Percentiles rank a stretch among this genome's conserved stretches.
Conservation (phyloP, 2,329 filamentous ascomycete genomes). For the Fusarium zealandicum region DNA sequence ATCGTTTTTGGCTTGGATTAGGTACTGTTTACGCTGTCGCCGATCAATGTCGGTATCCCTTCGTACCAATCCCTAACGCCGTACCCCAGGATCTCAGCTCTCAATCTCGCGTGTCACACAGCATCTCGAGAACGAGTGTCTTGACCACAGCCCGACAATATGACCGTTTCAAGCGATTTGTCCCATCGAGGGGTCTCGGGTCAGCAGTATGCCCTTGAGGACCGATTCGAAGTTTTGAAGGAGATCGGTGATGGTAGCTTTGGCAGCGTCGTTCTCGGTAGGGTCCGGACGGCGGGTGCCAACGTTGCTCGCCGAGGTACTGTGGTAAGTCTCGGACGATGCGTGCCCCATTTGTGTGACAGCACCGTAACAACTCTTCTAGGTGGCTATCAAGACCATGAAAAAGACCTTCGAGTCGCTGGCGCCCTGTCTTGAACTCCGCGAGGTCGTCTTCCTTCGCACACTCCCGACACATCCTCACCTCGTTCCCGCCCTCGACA, state of each 20-base stretch:
- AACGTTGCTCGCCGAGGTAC: constrained; percentile 89
- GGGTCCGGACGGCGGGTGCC: constrained; percentile 89
- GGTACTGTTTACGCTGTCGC: constrained; percentile 33
- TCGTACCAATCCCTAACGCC: constrained; percentile 32
- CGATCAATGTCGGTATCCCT: constrained; percentile 21
- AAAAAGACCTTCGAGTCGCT: constrained; percentile 99
- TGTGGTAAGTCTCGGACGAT: constrained; percentile 69
- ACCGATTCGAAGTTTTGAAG: constrained; percentile 95
- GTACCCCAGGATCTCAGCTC: constrained; percentile 30
- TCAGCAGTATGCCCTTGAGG: constrained; percentile 75
- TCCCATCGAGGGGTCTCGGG: constrained; percentile 71
- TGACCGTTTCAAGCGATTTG: constrained; percentile 80
- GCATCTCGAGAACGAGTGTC: constrained; percentile 29
- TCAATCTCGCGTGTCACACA: constrained; percentile 24
- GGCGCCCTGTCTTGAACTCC: constrained; percentile 85
- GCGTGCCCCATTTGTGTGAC: constrained; percentile 19
- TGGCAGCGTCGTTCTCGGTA: constrained; percentile 90
- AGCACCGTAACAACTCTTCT: constrained; percentile 26
- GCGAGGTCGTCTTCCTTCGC: constrained; percentile 95
- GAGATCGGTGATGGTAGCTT: constrained; percentile 99
- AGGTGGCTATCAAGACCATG: constrained; percentile 99
- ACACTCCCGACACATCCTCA: constrained; percentile 88
- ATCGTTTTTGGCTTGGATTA: constrained; percentile 35
- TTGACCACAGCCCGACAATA: constrained; percentile 52
- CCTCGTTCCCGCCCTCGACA: constrained; percentile 95